Conservation (phyloP, 805 yeast species). For the Saccharomycopsis fermentans region DNA sequence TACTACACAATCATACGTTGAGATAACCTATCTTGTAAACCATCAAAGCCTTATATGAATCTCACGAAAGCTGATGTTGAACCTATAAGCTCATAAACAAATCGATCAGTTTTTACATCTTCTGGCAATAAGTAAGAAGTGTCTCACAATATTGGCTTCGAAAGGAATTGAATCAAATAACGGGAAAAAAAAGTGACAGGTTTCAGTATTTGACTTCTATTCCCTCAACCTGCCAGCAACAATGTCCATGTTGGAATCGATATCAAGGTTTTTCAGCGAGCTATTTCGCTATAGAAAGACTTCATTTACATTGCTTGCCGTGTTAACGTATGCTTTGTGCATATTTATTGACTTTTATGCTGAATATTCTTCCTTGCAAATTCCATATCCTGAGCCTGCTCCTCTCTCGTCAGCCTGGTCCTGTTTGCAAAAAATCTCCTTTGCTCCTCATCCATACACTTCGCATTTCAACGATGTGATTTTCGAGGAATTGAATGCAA, state of each 20-base stretch:
- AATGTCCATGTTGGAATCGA: background rate
- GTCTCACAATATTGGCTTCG: no score
- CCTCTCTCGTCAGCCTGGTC: constrained; percentile 45
- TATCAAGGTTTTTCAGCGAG: constrained; percentile 28
- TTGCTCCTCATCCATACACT: constrained; percentile 65
- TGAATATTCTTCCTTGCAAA: constrained; percentile 31
- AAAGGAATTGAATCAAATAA: background rate
- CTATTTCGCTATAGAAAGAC: constrained; percentile 67
- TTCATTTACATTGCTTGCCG: constrained; percentile 46
- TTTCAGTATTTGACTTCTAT: background rate
- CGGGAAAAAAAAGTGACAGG: background rate
- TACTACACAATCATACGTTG: no score
- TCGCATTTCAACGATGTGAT: constrained; percentile 69
- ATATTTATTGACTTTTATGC: constrained; percentile 30
- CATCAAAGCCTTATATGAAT: no score
- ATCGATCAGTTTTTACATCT: no score
- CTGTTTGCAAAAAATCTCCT: constrained; percentile 60
- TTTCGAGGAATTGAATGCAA: constrained; percentile 49
- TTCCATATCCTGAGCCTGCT: constrained; percentile 36
- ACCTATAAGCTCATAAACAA: no score
- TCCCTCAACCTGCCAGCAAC: background rate
- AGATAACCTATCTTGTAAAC: no score
- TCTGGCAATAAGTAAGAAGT: no score
- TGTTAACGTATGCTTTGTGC: constrained; percentile 36
- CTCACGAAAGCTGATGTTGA: no score